Evolutionary conservation across 2,329 filamentous ascomycete species (phyloP), one percentile per base, ranked within the genome.

Genomic region (Cercospora beticola): DNA sequence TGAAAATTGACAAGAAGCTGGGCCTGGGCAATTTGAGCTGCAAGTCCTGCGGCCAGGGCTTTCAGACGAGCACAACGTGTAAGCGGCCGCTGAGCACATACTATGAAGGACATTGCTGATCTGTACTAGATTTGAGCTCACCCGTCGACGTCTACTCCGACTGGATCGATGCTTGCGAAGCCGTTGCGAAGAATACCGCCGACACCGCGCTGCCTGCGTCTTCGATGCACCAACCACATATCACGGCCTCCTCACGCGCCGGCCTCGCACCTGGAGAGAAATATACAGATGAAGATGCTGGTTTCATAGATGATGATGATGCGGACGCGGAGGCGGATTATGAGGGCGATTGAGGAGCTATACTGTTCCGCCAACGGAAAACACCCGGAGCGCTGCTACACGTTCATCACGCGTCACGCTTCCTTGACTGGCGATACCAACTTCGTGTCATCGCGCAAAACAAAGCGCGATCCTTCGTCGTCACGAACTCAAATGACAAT

Each of bases 121-220:
- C 21, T 21, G n/a, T 33, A 46, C n/a, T 70, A 97, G 93, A 96
- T 80, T 88, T 98, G 28, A 96, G 92, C 28, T 92, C 92, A 14
- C 88, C 93, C 0, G 93, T 99, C 58, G 95, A 99, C 78, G 94
- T 99, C 7, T 99, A 99, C 78, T 92, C 92, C 36, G 95, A 98
- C 80, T 99, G 95, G 95, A 92, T 99, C 71, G 95, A 99, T 82
- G 95, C 95, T n/a, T 92, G 90, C 78, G 90, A 92, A 77, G 85
- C 87, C 5, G 89, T 92, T 61, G 89, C 89, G 16, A 89, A 91
- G 76, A 85, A 89, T 18, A 81, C 79, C 14, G 80, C 77, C 26
- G 68, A 40, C 21, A 65, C 65, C 4, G 49, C 62, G 16, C 28
- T 58, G n/a, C 68, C 67, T n/a, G 52, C 66, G 21, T 62, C 65